These are phyloP conservation scores for Pyrus pyrifolia DNA, from an alignment of 306 rosid genomes.

Conservation along the genomic window DNA sequence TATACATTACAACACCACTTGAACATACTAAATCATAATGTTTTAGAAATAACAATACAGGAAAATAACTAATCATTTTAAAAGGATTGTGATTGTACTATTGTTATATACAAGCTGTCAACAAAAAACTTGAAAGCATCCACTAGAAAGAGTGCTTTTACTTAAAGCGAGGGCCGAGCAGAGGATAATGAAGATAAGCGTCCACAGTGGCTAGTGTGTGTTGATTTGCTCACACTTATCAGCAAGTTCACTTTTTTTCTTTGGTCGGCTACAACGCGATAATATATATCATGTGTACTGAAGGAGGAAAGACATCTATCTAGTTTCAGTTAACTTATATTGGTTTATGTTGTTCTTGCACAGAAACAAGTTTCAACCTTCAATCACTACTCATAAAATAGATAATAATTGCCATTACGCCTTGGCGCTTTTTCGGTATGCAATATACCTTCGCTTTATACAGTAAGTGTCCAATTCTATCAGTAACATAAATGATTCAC, in stretches of 20 bases:
- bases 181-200: not conserved
- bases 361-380: not conserved
- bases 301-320: not conserved
- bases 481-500: conserved; percentile 23
- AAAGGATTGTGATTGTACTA: not conserved
- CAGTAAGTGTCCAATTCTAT: not conserved
- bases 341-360: not conserved
- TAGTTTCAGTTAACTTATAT: not conserved
- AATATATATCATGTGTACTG: not conserved
- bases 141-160: not conserved
- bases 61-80: not conserved
- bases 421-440: not conserved
- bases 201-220: not conserved
- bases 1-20: not conserved
- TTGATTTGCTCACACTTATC: not conserved
- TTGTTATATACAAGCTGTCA: not conserved
- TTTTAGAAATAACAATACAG: not conserved
- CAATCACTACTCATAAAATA: not conserved
- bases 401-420: not conserved
- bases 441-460: not conserved
- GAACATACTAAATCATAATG: not conserved
- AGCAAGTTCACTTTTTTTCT: not conserved
- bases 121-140: not conserved
- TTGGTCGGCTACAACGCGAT: not conserved
- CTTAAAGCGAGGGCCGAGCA: not conserved